Evolutionary conservation across 129 eudicot species (phyloP).

Genomic region (Ambrosia artemisiifolia): DNA sequence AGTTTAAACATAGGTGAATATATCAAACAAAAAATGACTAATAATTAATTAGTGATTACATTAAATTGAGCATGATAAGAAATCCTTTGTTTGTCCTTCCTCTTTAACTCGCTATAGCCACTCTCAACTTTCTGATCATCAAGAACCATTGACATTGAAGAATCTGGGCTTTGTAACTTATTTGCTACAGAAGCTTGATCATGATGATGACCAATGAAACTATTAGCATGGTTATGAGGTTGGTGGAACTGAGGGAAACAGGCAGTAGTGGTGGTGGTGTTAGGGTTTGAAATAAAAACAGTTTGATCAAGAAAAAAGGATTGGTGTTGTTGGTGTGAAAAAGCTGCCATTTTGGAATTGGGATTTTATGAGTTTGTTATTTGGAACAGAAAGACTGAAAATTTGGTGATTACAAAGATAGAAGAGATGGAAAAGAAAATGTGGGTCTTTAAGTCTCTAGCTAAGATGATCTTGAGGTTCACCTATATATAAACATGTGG

Average conservation of each 20-base stretch:
- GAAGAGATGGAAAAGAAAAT: slow-evolving; percentile 15
- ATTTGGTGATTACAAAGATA: slow-evolving; percentile 22
- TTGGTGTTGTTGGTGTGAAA: slow-evolving; percentile 42
- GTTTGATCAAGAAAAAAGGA: slow-evolving; percentile 40
- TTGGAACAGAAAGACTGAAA: slow-evolving; percentile 17
- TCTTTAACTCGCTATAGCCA: slow-evolving; percentile 38
- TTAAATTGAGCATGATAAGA: slow-evolving; percentile 50
- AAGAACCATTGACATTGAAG: slow-evolving; percentile 49
- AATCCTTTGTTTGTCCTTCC: slow-evolving; percentile 42
- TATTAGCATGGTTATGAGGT: slow-evolving; percentile 15
- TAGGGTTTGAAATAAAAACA: slow-evolving; percentile 32
- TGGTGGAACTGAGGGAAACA: slow-evolving; percentile 36
- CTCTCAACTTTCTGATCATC: slow-evolving; percentile 44
- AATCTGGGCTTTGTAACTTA: slow-evolving; percentile 39
- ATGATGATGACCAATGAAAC: slow-evolving; percentile 1
- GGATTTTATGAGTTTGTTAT: not conserved
- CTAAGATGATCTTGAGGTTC: slow-evolving; percentile 18
- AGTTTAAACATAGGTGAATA: not conserved
- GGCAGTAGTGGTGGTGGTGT: slow-evolving; percentile 9
- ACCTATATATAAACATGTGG: slow-evolving; percentile 35
- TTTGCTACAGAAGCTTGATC: slow-evolving; percentile 28
- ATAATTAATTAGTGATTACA: slow-evolving; percentile 19
- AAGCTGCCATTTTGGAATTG: slow-evolving; percentile 54
- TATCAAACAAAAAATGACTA: not conserved
- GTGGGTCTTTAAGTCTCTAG: slow-evolving; percentile 22